Evolutionary conservation across 78 protist genomes (phyloP).

Genomic region (Salpingoeca rosetta): DNA sequence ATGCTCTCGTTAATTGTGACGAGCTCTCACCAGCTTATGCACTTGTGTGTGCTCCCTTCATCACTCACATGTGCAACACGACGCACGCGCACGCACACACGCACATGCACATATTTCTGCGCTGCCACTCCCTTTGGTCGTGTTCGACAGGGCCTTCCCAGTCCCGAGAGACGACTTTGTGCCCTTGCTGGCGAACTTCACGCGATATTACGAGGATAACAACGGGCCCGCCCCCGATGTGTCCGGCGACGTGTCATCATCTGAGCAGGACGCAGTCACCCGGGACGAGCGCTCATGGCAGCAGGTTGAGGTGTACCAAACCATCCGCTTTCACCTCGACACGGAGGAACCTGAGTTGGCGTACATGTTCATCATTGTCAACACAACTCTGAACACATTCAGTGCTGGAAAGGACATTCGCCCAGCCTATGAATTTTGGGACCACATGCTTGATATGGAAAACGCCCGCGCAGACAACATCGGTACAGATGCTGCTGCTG

Average conservation of each 20-base stretch:
- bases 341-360: neutral
- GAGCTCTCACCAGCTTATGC: no score
- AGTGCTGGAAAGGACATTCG: neutral
- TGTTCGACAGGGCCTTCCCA: neutral
- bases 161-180: neutral
- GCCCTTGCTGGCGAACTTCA: neutral
- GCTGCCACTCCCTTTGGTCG: no score
- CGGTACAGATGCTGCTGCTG: no score
- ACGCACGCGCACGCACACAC: no score
- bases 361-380: neutral
- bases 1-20: no score
- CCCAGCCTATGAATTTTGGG: neutral
- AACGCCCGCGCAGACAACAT: neutral
- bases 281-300: neutral
- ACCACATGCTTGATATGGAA: neutral
- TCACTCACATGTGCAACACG: no score
- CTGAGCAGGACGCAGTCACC: neutral
- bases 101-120: no score
- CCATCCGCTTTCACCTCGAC: neutral
- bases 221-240: neutral
- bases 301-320: neutral
- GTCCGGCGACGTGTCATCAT: neutral
- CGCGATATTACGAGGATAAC: neutral
- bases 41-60: no score
- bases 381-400: neutral